Conservation (phyloP, 495 filamentous ascomycete species). For the Elasticomyces elasticus region DNA sequence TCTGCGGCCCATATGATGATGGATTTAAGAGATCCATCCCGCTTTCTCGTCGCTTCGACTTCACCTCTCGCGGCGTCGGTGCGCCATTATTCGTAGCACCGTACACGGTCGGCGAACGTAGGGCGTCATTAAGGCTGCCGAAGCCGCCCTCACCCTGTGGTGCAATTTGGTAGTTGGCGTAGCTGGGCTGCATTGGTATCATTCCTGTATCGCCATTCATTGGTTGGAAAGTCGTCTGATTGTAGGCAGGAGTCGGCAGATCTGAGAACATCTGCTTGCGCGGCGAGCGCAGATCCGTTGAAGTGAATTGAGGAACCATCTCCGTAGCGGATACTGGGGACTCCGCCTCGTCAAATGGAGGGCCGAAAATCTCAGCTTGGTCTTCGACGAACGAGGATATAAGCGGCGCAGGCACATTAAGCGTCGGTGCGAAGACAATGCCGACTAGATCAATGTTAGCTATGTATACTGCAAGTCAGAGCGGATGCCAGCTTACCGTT, state of each 20-base stretch:
- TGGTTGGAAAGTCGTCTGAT: constrained; percentile 47
- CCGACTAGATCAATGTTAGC: constrained; percentile 46
- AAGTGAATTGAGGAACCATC: constrained; percentile 21
- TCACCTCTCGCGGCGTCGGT: constrained; percentile 15
- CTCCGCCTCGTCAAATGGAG: constrained; percentile 48
- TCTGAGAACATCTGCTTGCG: constrained; percentile 62
- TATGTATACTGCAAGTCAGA: neutral
- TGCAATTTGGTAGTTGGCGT: constrained; percentile 31
- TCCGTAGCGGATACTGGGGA: constrained; percentile 28
- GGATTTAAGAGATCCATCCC: constrained; percentile 30
- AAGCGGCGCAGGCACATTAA: constrained; percentile 92
- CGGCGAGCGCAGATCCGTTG: constrained; percentile 56
- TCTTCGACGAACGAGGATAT: constrained; percentile 91
- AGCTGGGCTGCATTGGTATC: constrained; percentile 51
- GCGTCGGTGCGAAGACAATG: constrained; percentile 96
- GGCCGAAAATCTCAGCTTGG: constrained; percentile 74
- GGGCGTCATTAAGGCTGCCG: constrained; percentile 32
- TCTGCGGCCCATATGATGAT: constrained; percentile 12
- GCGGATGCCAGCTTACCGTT: constrained; percentile 41
- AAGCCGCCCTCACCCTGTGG: constrained; percentile 23
- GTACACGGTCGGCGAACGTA: constrained; percentile 14
- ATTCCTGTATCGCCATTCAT: constrained; percentile 45
- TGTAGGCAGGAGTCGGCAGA: constrained; percentile 54
- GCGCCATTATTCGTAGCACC: neutral
- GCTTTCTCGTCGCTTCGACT: constrained; percentile 29